These are phyloP conservation scores for Termitomyces eurrhizus DNA, from an alignment of 768 basidiomycete genomes.

Conservation along the genomic window DNA sequence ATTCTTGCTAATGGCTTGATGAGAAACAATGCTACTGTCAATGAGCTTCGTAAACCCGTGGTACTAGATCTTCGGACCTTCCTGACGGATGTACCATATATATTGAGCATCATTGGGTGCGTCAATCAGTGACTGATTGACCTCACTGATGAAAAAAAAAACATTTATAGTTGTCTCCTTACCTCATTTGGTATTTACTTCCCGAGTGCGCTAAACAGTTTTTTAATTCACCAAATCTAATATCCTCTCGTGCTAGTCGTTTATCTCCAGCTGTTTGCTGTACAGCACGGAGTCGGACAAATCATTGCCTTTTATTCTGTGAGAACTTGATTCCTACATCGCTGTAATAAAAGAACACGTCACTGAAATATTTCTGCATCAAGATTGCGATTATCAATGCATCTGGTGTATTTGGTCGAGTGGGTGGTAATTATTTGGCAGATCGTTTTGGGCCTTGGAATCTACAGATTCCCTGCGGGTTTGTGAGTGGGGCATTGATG, in stretches of 20 bases:
- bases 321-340: too few relatives aligned
- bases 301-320: slow-evolving; percentile 16
- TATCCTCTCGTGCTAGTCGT: neutral
- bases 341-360: too few relatives aligned
- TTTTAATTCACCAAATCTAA: neutral
- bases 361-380: neutral
- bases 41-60: slow-evolving; percentile 1
- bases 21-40: slow-evolving; percentile 5
- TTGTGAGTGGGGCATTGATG: slow-evolving; percentile 20
- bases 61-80: slow-evolving; percentile 14
- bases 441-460: slow-evolving; percentile 28
- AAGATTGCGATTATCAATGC: slow-evolving; percentile 35
- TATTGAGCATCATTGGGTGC: slow-evolving; percentile 25
- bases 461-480: slow-evolving; percentile 7
- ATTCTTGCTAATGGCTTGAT: slow-evolving; percentile 21
- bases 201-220: slow-evolving; percentile 9
- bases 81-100: slow-evolving; percentile 27
- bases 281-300: slow-evolving; percentile 19
- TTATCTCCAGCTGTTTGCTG: slow-evolving; percentile 16
- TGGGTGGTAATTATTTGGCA: slow-evolving; percentile 30
- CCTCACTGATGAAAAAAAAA: neutral
- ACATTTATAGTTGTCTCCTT: neutral
- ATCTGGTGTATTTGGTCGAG: slow-evolving; percentile 29
- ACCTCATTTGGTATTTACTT: slow-evolving; percentile 12
- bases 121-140: neutral